A percentile compares a stretch with the other conserved stretches of the same genome.
phyloP scores from a whole-genome alignment of 176 grass and related monocot genomes.

The Eragrostis nindensis region DNA sequence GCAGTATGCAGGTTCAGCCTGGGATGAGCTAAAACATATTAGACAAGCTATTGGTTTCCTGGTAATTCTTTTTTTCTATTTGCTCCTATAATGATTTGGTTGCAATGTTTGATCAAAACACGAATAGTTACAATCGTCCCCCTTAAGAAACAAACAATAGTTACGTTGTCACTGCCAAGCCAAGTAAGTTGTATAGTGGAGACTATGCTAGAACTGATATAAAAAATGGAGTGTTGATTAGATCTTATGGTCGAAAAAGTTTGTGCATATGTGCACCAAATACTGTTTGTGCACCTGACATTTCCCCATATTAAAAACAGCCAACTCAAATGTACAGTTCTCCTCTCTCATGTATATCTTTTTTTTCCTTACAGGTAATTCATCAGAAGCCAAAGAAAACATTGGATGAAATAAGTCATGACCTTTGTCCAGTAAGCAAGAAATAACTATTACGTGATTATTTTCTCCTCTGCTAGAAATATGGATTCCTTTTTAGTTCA shows the following conservation, averaged over 20 bases:
- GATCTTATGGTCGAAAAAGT: too few species aligned
- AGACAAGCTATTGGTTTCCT: slow-evolving; percentile 98
- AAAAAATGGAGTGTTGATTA: slow-evolving; percentile 14
- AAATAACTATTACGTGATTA: slow-evolving; percentile 17
- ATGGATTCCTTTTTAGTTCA: slow-evolving; percentile 29
- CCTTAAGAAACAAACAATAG: too few species aligned
- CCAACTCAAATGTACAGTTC: slow-evolving; percentile 32
- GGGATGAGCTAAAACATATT: slow-evolving; percentile 99
- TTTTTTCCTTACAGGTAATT: slow-evolving; percentile 77
- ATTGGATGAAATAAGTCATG: slow-evolving; percentile 98
- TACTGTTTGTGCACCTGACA: too few species aligned
- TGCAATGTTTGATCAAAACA: not conserved
- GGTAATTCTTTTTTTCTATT: slow-evolving; percentile 63
- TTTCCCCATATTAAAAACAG: slow-evolving; percentile 5
- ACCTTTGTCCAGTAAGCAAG: slow-evolving; percentile 90
- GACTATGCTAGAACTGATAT: slow-evolving; percentile 7
- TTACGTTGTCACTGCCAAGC: not conserved
- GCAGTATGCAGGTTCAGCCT: slow-evolving; percentile 95
- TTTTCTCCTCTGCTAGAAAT: not conserved
- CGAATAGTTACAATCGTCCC: too few species aligned
- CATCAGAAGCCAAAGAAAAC: slow-evolving; percentile 99
- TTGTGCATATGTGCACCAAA: too few species aligned
- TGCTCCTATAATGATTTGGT: slow-evolving; percentile 22
- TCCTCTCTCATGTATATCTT: slow-evolving; percentile 37
- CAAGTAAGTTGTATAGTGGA: slow-evolving; percentile 4